A percentile compares a stretch with the other conserved stretches of the same genome.
These are phyloP conservation scores for Eremomyces bilateralis DNA, from an alignment of 495 filamentous ascomycete species.

Conservation along the genomic window DNA sequence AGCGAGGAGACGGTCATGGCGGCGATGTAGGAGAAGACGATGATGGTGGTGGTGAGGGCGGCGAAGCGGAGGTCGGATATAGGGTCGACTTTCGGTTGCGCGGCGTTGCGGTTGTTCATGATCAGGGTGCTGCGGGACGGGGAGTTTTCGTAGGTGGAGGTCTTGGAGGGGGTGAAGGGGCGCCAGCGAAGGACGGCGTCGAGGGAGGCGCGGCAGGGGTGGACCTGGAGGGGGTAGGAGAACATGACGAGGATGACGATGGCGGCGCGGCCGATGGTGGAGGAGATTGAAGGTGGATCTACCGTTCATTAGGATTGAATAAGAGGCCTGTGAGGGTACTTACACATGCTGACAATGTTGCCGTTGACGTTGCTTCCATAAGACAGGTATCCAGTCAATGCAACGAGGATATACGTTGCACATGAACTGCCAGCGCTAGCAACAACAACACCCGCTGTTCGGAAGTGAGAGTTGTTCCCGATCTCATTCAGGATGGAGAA, in stretches of 20 bases:
- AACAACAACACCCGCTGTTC: slow-evolving; percentile 58
- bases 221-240: slow-evolving; percentile 84
- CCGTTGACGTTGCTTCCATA: slow-evolving; percentile 72
- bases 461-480: slow-evolving; percentile 56
- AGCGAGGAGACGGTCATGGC: slow-evolving; percentile 81
- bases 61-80: slow-evolving; percentile 62
- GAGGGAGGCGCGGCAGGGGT: slow-evolving; percentile 81
- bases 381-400: slow-evolving; percentile 84
- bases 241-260: slow-evolving; percentile 96
- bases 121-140: slow-evolving; percentile 16
- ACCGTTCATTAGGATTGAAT: slow-evolving; percentile 1
- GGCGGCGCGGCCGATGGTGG: slow-evolving; percentile 81
- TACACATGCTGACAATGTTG: slow-evolving; percentile 88
- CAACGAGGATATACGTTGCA: slow-evolving; percentile 69
- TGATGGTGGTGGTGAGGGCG: slow-evolving; percentile 62
- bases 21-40: slow-evolving; percentile 63
- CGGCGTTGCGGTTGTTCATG: slow-evolving; percentile 5
- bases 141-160: background rate
- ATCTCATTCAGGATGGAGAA: slow-evolving; percentile 97
- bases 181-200: slow-evolving; percentile 89
- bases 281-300: slow-evolving; percentile 55
- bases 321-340: slow-evolving; percentile 7
- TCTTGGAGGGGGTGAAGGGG: slow-evolving; percentile 26
- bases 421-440: slow-evolving; percentile 67
- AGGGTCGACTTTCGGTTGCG: slow-evolving; percentile 2